These are phyloP conservation scores for Hanseniaspora guilliermondii DNA, from an alignment of 805 yeast species.

Conservation along the genomic window DNA sequence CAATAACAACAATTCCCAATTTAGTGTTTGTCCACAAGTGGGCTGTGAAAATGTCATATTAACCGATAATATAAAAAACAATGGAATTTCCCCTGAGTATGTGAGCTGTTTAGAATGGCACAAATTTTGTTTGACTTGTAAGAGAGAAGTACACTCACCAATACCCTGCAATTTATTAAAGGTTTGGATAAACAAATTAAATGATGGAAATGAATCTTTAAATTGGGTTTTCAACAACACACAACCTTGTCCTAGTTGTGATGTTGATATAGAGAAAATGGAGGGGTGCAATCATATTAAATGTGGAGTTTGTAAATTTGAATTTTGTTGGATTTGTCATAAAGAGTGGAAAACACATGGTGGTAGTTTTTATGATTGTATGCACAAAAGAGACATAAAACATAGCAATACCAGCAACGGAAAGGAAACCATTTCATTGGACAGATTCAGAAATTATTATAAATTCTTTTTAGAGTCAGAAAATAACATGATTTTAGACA, in stretches of 20 bases:
- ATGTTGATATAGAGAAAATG: slow-evolving; percentile 69
- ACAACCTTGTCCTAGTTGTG: slow-evolving; percentile 75
- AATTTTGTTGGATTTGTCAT: slow-evolving; percentile 90
- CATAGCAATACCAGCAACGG: slow-evolving; percentile 26
- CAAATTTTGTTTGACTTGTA: slow-evolving; percentile 68
- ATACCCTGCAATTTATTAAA: slow-evolving; percentile 61
- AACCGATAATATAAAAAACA: slow-evolving; percentile 19
- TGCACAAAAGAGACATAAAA: slow-evolving; percentile 33
- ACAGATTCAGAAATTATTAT: slow-evolving; percentile 63
- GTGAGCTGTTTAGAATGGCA: slow-evolving; percentile 59
- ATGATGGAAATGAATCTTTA: slow-evolving; percentile 76
- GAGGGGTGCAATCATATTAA: slow-evolving; percentile 98
- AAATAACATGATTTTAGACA: slow-evolving; percentile 61
- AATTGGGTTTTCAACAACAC: slow-evolving; percentile 82
- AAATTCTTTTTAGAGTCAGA: slow-evolving; percentile 66
- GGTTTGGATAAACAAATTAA: slow-evolving; percentile 66
- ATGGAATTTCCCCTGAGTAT: slow-evolving; percentile 23
- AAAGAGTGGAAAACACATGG: slow-evolving; percentile 66
- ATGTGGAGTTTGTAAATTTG: slow-evolving; percentile 61
- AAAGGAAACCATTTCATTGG: slow-evolving; percentile 30
- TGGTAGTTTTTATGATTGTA: slow-evolving; percentile 53
- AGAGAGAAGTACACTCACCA: slow-evolving; percentile 67
- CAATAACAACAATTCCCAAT: slow-evolving; percentile 23
- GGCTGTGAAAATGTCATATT: slow-evolving; percentile 47
- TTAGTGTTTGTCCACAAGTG: slow-evolving; percentile 73